These are phyloP conservation scores for Tuctoria greenei DNA, from an alignment of 176 grass and related monocot genomes.

Conservation along the genomic window DNA sequence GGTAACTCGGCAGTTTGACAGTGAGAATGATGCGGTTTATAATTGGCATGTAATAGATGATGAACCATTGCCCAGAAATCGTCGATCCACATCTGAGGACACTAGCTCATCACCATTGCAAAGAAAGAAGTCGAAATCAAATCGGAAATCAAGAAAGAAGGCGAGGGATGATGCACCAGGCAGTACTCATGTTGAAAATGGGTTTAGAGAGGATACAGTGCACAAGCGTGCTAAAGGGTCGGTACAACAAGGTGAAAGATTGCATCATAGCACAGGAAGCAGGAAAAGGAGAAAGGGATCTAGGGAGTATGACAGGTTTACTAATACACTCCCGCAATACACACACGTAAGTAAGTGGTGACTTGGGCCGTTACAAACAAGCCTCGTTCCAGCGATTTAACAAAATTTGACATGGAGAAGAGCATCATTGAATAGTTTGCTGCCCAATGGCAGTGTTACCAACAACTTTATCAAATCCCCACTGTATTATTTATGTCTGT, in stretches of 20 bases:
- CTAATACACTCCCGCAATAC: conserved; percentile 49
- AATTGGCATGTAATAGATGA: conserved; percentile 92
- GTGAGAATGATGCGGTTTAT: conserved; percentile 50
- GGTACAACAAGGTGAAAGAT: conserved; percentile 27
- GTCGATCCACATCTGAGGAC: conserved; percentile 39
- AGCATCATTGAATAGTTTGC: not conserved
- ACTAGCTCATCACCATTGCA: conserved; percentile 38
- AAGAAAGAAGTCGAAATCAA: conserved; percentile 65
- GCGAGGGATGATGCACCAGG: conserved; percentile 19
- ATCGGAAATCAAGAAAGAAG: conserved; percentile 48
- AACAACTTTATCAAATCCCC: not conserved
- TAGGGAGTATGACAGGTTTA: conserved; percentile 52
- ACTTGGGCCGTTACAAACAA: not conserved
- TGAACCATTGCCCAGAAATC: conserved; percentile 83
- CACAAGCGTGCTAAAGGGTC: conserved; percentile 36
- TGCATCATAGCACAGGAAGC: conserved; percentile 38
- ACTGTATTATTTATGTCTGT: conserved; percentile 2
- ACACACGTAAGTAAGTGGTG: conserved; percentile 52
- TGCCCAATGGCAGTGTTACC: not conserved
- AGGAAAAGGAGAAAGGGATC: conserved; percentile 40
- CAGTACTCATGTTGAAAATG: conserved; percentile 37
- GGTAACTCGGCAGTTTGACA: conserved; percentile 47
- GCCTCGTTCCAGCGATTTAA: not conserved
- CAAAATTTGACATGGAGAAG: not conserved
- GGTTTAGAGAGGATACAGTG: conserved; percentile 17